These are phyloP conservation scores for Diaporthe caulivora DNA, from an alignment of 2,329 filamentous ascomycete species.

Conservation along the genomic window DNA sequence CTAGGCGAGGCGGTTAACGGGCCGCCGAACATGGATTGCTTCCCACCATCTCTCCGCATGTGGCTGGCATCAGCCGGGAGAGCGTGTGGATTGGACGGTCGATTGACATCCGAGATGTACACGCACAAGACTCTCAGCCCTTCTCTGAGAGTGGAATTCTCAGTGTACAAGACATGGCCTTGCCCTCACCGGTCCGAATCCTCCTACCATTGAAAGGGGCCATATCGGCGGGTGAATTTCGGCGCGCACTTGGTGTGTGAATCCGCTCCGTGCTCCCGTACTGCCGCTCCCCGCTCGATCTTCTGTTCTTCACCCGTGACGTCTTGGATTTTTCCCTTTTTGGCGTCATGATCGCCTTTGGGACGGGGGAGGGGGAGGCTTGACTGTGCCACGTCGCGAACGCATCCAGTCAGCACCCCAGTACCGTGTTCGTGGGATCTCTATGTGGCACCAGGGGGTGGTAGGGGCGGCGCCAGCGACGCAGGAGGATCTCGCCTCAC, in stretches of 20 bases:
- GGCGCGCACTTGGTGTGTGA: not conserved
- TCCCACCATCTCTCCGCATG: constrained; percentile 6
- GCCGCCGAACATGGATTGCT: constrained; percentile 16
- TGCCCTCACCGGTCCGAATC: constrained; percentile 5
- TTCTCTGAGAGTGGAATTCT: not conserved
- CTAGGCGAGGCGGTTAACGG: constrained; percentile 16
- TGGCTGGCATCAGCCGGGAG: not conserved
- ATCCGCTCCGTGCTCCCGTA: constrained; percentile 12
- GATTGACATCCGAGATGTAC: not conserved
- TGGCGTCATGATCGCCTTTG: not conserved
- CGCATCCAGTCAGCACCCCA: not conserved
- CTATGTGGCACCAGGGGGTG: not conserved
- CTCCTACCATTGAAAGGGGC: not conserved
- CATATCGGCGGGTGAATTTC: constrained; percentile 13
- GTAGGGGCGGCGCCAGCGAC: not conserved
- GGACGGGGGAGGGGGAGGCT: not conserved
- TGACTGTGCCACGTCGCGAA: constrained; percentile 15
- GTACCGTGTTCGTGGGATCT: not conserved
- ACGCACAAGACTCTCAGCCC: not conserved
- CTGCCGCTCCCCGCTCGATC: not conserved
- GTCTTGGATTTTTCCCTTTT: not conserved
- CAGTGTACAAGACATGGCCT: not conserved
- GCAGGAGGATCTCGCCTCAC: constrained; percentile 12
- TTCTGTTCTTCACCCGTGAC: not conserved
- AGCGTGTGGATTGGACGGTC: not conserved